phyloP scores from a whole-genome alignment of 208 protist species.

The Crithidia fasciculata region DNA sequence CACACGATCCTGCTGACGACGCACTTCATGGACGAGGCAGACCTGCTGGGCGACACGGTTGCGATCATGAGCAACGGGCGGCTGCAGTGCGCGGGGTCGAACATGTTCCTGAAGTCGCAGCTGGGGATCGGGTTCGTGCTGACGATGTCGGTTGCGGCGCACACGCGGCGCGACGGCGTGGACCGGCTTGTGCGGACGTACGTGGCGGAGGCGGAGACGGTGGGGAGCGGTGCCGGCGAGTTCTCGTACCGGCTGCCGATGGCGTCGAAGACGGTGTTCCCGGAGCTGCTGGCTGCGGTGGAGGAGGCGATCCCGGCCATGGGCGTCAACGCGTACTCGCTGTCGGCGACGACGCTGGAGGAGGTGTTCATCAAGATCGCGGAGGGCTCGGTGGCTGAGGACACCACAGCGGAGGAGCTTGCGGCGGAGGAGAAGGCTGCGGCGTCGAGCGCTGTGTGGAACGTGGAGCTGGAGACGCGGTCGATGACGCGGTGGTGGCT shows the following conservation, averaged over 20 bases:
- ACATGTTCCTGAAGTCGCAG: no score
- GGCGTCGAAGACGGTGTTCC: conserved; percentile 42
- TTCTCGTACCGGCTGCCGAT: conserved; percentile 54
- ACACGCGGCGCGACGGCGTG: no score
- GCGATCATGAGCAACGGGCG: no score
- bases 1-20: no score
- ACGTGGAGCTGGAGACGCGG: conserved; percentile 32
- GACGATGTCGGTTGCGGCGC: no score
- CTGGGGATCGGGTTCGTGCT: no score
- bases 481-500: background rate
- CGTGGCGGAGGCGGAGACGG: no score
- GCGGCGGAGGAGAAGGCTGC: conserved; percentile 11
- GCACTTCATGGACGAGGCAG: no score
- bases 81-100: no score
- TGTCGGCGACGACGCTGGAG: conserved; percentile 79
- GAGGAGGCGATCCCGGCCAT: conserved; percentile 36
- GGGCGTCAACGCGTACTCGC: conserved; percentile 55
- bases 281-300: conserved; percentile 45
- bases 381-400: conserved; percentile 12
- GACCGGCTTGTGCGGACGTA: no score
- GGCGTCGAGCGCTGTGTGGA: conserved; percentile 38
- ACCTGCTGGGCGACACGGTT: no score
- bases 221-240: no score
- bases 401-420: background rate
- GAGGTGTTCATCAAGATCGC: conserved; percentile 76